Conservation (phyloP, 257 asterid species). For the Gardenia jasminoides region DNA sequence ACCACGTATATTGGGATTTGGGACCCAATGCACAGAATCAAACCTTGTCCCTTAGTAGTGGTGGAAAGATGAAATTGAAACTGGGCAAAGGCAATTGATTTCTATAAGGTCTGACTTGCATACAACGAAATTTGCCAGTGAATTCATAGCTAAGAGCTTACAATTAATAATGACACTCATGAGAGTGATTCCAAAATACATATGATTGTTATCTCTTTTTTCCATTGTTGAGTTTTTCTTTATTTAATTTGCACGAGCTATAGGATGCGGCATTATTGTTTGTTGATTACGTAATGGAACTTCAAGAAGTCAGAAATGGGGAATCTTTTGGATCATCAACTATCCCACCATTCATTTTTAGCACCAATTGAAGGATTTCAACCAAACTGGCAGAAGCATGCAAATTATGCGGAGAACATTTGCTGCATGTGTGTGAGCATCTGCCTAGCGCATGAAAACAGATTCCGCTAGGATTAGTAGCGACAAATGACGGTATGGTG, state of each 20-base stretch:
- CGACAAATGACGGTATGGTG: not conserved
- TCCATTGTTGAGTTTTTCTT: no score
- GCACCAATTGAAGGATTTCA: not conserved
- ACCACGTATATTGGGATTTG: slow-evolving; percentile 8
- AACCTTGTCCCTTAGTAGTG: not conserved
- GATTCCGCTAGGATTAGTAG: not conserved
- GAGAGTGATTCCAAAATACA: no score
- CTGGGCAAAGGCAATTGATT: not conserved
- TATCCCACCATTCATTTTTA: not conserved
- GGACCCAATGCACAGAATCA: slow-evolving; percentile 6
- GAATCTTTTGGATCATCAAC: not conserved
- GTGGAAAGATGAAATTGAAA: not conserved
- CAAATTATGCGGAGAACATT: not conserved
- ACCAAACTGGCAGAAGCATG: not conserved
- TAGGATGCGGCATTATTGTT: no score
- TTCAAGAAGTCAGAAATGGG: not conserved
- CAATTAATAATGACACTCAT: no score
- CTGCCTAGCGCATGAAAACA: not conserved
- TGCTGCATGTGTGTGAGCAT: not conserved
- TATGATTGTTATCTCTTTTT: no score
- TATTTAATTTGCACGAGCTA: no score
- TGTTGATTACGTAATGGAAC: not conserved
- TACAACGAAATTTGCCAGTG: not conserved
- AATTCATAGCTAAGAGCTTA: not conserved
- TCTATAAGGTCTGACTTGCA: not conserved